Evolutionary conservation across 2,329 filamentous ascomycete species (phyloP).

Genomic region (Boeremia lycopersici): DNA sequence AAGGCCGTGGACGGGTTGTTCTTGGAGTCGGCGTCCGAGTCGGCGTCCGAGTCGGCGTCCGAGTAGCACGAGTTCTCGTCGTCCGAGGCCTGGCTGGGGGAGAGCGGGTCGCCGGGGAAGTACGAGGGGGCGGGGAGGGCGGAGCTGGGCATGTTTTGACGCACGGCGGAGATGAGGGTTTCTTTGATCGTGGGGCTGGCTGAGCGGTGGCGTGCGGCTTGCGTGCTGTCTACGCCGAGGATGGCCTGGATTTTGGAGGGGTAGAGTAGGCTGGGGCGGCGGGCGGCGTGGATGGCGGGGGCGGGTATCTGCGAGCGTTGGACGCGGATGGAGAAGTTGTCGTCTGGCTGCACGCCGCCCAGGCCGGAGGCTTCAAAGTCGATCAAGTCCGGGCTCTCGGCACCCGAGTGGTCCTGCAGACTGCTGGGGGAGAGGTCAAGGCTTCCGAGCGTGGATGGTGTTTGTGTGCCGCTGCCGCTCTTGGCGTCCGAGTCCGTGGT

Average conservation of each 20-base stretch:
- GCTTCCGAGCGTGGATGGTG: conserved; percentile 35
- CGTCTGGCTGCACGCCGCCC: conserved; percentile 65
- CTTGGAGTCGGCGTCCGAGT: background rate
- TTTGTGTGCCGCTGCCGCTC: conserved; percentile 44
- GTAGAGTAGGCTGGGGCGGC: conserved; percentile 26
- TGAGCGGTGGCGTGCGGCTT: conserved; percentile 9
- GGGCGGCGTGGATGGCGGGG: conserved; percentile 4
- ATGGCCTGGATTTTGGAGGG: conserved; percentile 43
- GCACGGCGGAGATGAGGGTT: conserved; percentile 69
- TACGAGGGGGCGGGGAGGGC: conserved; percentile 53
- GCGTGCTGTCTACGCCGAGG: conserved; percentile 27
- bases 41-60: conserved; percentile 22
- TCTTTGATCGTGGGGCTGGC: conserved; percentile 59
- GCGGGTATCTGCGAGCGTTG: conserved; percentile 35
- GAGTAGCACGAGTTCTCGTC: conserved; percentile 43
- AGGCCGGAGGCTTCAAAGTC: conserved; percentile 60
- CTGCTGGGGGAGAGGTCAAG: conserved; percentile 46
- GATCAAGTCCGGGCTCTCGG: conserved; percentile 35
- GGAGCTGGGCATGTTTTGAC: conserved; percentile 63
- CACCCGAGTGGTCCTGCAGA: conserved; percentile 32
- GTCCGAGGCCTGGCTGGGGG: conserved; percentile 43
- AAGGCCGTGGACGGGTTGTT: conserved; percentile 31
- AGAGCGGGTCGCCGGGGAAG: conserved; percentile 47
- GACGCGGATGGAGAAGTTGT: conserved; percentile 61
- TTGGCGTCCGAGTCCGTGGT: conserved; percentile 29